A percentile compares a stretch with the other conserved stretches of the same genome.
Evolutionary conservation across 2,329 filamentous ascomycete species (phyloP).

Genomic region (Venturiaceae sp.): DNA sequence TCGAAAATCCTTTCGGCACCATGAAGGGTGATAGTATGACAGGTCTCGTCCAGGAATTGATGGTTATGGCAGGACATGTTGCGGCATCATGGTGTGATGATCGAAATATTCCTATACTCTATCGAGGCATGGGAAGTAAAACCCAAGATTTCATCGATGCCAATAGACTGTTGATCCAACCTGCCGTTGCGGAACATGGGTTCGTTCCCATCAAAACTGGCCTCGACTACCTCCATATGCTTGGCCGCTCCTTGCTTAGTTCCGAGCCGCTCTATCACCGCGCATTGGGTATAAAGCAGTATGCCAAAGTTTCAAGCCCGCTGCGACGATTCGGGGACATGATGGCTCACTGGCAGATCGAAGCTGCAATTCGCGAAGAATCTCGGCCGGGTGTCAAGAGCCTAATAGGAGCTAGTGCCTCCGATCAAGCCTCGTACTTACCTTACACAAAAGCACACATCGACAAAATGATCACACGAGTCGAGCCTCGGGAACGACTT

Average conservation of each 20-base stretch:
- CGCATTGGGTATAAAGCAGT: constrained; percentile 41
- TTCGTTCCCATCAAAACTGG: constrained; percentile 25
- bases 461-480: not conserved
- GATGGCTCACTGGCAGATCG: constrained; percentile 54
- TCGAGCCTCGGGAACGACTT: constrained; percentile 4
- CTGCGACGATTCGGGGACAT: constrained; percentile 52
- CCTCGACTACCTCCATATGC: constrained; percentile 29
- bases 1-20: constrained; percentile 5
- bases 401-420: not conserved
- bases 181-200: constrained; percentile 25
- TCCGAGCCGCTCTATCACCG: constrained; percentile 39
- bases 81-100: constrained; percentile 42
- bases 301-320: constrained; percentile 51
- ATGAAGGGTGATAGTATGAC: constrained; percentile 16
- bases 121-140: constrained; percentile 29
- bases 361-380: constrained; percentile 50
- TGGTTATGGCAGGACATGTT: constrained; percentile 46
- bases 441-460: not conserved
- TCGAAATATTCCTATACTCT: constrained; percentile 41
- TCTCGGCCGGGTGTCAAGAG: not conserved
- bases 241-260: constrained; percentile 33
- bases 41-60: constrained; percentile 32
- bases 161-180: constrained; percentile 14
- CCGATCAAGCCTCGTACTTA: not conserved
- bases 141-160: constrained; percentile 12